Conservation (phyloP, 2,329 filamentous ascomycete species). For the Zalaria obscura region DNA sequence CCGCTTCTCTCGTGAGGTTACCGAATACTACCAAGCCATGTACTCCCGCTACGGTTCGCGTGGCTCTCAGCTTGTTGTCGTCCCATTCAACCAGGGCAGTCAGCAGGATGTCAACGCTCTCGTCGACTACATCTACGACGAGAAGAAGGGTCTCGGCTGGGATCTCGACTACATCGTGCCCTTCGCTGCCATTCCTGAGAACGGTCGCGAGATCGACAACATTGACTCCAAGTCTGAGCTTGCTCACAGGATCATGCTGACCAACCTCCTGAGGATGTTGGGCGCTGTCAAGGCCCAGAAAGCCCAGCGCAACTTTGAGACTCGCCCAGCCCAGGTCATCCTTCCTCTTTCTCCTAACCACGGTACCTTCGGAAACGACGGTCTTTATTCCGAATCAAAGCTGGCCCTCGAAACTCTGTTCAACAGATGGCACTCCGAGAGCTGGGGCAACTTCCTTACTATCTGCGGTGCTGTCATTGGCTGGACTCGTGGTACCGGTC, state of each 20-base stretch:
- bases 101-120: constrained; percentile 94
- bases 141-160: constrained; percentile 94
- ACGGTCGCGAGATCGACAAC: constrained; percentile 89
- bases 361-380: constrained; percentile 94
- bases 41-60: constrained; percentile 88
- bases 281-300: constrained; percentile 88
- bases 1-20: constrained; percentile 91
- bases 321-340: constrained; percentile 89
- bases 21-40: constrained; percentile 98
- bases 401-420: constrained; percentile 93
- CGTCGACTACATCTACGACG: constrained; percentile 89
- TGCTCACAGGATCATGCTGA: constrained; percentile 97
- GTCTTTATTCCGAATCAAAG: constrained; percentile 97
- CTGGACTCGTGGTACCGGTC: constrained; percentile 94
- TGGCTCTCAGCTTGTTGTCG: constrained; percentile 91
- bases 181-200: constrained; percentile 95
- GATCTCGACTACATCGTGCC: constrained; percentile 93
- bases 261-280: constrained; percentile 83
- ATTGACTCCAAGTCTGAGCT: constrained; percentile 97
- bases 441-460: constrained; percentile 93
- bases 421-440: constrained; percentile 96
- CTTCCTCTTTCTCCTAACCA: constrained; percentile 94
- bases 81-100: constrained; percentile 97
- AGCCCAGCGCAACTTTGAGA: constrained; percentile 75
- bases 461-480: constrained; percentile 97